Conservation (phyloP, 192 early-diverging fungal species). For the Oehlia diaphana region DNA sequence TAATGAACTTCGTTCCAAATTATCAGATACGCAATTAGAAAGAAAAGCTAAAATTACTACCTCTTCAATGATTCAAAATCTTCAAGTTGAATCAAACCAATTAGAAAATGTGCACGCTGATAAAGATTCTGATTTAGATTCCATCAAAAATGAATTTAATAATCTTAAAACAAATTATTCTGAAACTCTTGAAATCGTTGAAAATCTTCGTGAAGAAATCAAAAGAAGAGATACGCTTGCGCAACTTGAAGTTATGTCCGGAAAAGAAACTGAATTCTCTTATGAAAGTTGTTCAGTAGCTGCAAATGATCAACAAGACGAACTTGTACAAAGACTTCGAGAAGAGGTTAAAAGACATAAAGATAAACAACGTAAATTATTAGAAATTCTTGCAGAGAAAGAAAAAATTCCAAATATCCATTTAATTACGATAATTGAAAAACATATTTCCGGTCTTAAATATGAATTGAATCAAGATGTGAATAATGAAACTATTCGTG, state of each 20-base stretch:
- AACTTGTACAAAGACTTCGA: constrained; percentile 12
- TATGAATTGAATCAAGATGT: background rate
- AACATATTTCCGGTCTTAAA: background rate
- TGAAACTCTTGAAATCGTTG: constrained; percentile 23
- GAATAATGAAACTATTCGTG: constrained; percentile 2
- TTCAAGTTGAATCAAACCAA: constrained; percentile 12
- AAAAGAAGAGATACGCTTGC: constrained; percentile 20
- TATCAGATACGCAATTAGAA: background rate
- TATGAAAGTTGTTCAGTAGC: background rate
- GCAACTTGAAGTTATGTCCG: constrained; percentile 21
- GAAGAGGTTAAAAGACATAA: constrained; percentile 28
- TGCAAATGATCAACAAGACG: constrained; percentile 2
- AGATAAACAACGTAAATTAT: constrained; percentile 4
- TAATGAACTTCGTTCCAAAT: background rate
- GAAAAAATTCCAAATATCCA: background rate
- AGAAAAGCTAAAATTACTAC: background rate
- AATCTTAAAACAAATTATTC: background rate
- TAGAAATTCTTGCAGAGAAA: constrained; percentile 2
- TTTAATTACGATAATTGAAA: constrained; percentile 1
- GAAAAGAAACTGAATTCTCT: background rate
- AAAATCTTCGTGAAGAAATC: constrained; percentile 28
- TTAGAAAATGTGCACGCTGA: constrained; percentile 12
- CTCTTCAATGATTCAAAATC: constrained; percentile 4
- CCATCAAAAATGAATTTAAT: constrained; percentile 22
- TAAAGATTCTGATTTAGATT: constrained; percentile 4